phyloP scores from a whole-genome alignment of 495 filamentous ascomycete genomes.

The Neurospora discreta region DNA sequence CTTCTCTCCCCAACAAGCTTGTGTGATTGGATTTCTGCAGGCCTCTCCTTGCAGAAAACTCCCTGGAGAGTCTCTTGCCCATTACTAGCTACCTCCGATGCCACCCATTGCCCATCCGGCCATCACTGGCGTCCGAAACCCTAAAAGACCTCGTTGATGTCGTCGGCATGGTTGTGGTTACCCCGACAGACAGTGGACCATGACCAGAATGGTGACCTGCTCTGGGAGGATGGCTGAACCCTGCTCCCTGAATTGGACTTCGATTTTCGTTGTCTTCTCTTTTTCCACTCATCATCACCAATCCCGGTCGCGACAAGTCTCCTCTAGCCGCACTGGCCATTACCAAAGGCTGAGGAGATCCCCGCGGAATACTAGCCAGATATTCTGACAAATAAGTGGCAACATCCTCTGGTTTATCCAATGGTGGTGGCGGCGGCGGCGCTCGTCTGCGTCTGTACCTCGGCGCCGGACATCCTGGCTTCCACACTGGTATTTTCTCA shows the following conservation, averaged over 20 bases:
- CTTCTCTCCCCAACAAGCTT: not conserved
- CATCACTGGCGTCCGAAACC: not conserved
- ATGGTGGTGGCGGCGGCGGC: slow-evolving; percentile 3
- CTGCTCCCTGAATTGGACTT: not conserved
- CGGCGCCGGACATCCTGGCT: slow-evolving; percentile 3
- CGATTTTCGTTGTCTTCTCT: not conserved
- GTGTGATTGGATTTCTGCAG: not conserved
- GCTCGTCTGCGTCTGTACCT: slow-evolving; percentile 7
- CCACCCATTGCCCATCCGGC: not conserved
- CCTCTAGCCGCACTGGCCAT: not conserved
- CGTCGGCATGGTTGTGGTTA: not conserved
- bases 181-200: not conserved
- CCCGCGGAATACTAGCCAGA: slow-evolving; percentile 4
- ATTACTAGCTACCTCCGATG: not conserved
- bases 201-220: not conserved
- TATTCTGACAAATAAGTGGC: slow-evolving; percentile 6
- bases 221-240: not conserved
- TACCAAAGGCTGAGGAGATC: slow-evolving; percentile 1
- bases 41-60: not conserved
- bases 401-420: not conserved
- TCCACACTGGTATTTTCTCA: not conserved
- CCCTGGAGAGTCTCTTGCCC: not conserved
- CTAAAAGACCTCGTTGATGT: not conserved
- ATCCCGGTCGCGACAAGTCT: not conserved
- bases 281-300: not conserved